Base-by-base conservation (phyloP, 441 rosid genomes). In the Sinapis alba region DNA sequence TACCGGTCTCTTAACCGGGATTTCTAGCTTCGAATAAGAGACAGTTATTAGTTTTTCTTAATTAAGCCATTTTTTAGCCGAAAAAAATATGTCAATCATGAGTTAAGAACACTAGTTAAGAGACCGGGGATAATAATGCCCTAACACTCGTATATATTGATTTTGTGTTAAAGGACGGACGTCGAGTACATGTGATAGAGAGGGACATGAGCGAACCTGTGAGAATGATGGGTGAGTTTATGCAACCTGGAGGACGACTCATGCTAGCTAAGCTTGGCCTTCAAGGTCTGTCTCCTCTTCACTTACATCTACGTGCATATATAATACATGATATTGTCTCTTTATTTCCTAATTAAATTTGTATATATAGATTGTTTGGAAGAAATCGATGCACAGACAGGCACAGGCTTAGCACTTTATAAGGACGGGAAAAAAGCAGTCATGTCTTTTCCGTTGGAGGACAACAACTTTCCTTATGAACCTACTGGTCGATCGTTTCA, bases 401-500 rank as follows among this genome's bases (percentile, higher is more conserved):
- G 77, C 34, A 75, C 83, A 26, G 93, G 89, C 1, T 72, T 87
- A 43, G 87, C 87, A 73, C 21, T 92, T 34, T 86, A 84, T 82
- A 92, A 84, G 74, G 93, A 90, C 64, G 89, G 86, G 5, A 88
- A 82, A 28, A 57, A 58, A 30, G 63, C 88, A 9, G 69, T 58
- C 60, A 47, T 82, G 34, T 59, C 89, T 23, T 92, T 79, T 81
- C 93, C 97, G 0, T n/a, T 50, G n/a, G 85, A 78, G 6, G 41
- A 69, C 4, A 45, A 50, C 21, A 60, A 60, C 12, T 77, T 78
- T 61, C 43, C 77, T n/a, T 41, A 87, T 45, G 96, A 89, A 73
- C 90, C 92, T 45, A 28, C 85, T 4, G 97, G 87, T 19, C 77
- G 87, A 82, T 74, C 88, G 80, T 87, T 92, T 78, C 89, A 89